Percentiles rank a stretch among this genome's conserved stretches.
These are phyloP conservation scores for Setaria viridis DNA, from an alignment of 202 grass and related monocot genomes.

Conservation along the genomic window DNA sequence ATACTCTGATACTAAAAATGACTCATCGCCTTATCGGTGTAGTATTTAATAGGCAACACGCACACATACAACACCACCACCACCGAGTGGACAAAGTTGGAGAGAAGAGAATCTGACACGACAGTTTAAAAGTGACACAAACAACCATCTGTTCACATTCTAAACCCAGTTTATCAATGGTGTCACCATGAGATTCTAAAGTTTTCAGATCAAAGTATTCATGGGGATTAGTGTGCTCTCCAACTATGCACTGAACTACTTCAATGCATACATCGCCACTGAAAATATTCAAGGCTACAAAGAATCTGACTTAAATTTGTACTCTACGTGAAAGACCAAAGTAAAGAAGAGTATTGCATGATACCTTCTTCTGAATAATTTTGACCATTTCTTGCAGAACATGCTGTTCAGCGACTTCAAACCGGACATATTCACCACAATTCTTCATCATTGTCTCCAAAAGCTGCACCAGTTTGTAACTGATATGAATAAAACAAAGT, in stretches of 20 bases:
- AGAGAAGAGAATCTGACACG: neutral
- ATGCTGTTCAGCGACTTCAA: slow-evolving; percentile 77
- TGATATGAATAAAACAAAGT: slow-evolving; percentile 36
- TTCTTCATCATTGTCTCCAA: slow-evolving; percentile 97
- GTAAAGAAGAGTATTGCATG: neutral
- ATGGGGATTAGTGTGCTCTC: neutral
- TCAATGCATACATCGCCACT: slow-evolving; percentile 17
- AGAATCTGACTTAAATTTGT: slow-evolving; percentile 1
- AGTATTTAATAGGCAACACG: neutral
- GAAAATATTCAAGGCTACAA: slow-evolving; percentile 16
- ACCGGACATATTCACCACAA: slow-evolving; percentile 75
- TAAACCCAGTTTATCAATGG: neutral
- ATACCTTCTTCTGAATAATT: slow-evolving; percentile 93
- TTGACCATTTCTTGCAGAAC: slow-evolving; percentile 90
- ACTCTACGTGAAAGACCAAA: slow-evolving; percentile 6
- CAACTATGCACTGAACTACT: slow-evolving; percentile 16
- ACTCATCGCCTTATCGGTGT: neutral
- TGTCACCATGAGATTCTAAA: slow-evolving; percentile 17
- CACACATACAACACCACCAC: too few species aligned
- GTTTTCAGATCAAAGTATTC: neutral
- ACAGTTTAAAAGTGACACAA: neutral
- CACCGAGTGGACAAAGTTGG: neutral
- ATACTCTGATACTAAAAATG: slow-evolving; percentile 8
- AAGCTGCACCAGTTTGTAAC: slow-evolving; percentile 59
- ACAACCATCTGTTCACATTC: neutral